Base-by-base conservation (phyloP, 1,284 basidiomycete species). In the Sphaerobolus stellatus region DNA sequence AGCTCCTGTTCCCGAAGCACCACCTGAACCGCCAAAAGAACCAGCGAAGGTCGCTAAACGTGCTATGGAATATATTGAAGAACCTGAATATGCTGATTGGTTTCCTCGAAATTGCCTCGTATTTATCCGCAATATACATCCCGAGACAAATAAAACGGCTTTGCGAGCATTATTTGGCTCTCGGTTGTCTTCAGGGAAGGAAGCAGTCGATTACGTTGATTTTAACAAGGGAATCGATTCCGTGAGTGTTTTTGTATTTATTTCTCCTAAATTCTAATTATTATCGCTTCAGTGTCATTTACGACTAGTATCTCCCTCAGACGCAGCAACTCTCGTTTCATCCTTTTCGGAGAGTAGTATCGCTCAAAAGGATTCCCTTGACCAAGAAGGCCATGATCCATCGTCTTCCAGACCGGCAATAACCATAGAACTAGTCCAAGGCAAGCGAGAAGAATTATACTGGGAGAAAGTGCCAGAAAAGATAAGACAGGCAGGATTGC, bases 381-480 rank as follows among this genome's bases (percentile, higher is more conserved):
- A 87, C 52, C 71, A 72, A 14, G 55, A 41, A 2, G 78, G 80
- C 1, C 61, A 56, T 9, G 31, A 56, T 33, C 52, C 52, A 6
- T 22, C 16, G 16, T 33, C 48, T 14, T 27, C 41, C 13, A 29
- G 47, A 18, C 46, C 53, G 2, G 20, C 70, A 1, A 76, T 89
- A 13, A 48, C 56, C 14, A 61, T 78, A 34, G 87, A 88, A 62
- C 52, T 83, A 27, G 78, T 91, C 0, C 66, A 69, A 8, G 88
- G 86, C 2, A 81, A 71, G 63, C 74, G 77, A 50, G 89, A 90
- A 62, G 79, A 78, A 58, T 53, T 91, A 18, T 92, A 91, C 62
- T 92, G 89, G 89, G 78, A 81, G 54, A 85, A 84, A 60, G 81
- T 91, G 0, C 89, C 89, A 0, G 80, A 84, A 62, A 90, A 86